Base-by-base conservation (phyloP, 2,329 filamentous ascomycete species). In the Aspergillus cejpii region DNA sequence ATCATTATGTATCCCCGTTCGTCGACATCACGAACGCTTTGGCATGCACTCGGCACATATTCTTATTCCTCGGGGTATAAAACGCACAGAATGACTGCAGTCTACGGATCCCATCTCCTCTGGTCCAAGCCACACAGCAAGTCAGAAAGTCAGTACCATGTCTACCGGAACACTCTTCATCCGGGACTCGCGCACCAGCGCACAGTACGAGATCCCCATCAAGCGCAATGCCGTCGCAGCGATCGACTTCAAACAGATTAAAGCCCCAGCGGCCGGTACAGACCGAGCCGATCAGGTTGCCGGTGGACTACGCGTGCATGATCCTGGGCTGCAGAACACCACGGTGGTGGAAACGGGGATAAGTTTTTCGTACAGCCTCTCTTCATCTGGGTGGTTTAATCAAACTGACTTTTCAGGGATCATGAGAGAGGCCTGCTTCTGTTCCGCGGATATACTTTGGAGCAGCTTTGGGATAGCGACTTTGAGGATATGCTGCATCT, bases 281-380 rank as follows among this genome's bases (percentile, higher is more conserved):
- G 43, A 62, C 34, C 49, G 47, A 10, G 52, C 51, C 2, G 57
- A 63, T 28, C 59, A 60, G 36, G 48, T 52, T 4, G 41, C 42
- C 11, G 41, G 47, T 36, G 64, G 63, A 8, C 50, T 68, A 5
- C 55, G 60, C 4, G 50, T 68, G 2, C 54, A 65, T 41, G 64
- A 67, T 44, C 61, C 62, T 0, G 64, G 64, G 0, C 49, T 64
- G 24, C 51, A 56, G 26, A 66, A 68, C 45, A 68, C 65, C 0
- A 55, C 62, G 0, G 59, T 63, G 2, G 49, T 56, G 17, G 45
- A 61, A 43, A 58, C 57, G 0, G 47, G 46, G 0, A 61, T 68
- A 27, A 67, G 60, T 23, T 61, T 60, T 42, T 59, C 60, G 65
- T 67, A 51, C 17, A 47, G 33, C 36, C 12, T 3, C 5, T n/a